Evolutionary conservation across 768 basidiomycete species (phyloP).

Genomic region (Rhodotorula paludigena): DNA sequence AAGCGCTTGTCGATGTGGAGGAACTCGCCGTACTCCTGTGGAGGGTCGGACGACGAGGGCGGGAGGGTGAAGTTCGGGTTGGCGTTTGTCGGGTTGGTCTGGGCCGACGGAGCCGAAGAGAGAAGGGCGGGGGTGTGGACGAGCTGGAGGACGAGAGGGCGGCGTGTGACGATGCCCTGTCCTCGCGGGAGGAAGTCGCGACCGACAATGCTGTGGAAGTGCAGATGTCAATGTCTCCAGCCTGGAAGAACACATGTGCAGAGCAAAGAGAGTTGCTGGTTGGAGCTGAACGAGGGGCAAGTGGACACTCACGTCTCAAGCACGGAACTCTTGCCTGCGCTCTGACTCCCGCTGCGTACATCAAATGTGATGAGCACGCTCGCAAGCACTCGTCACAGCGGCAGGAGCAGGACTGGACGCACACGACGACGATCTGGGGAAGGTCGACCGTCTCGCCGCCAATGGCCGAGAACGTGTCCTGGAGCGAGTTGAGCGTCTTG

Average conservation of each 20-base stretch:
- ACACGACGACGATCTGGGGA: slow-evolving; percentile 52
- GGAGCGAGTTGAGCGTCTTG: slow-evolving; percentile 1
- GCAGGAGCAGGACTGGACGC: neutral
- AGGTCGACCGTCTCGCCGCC: slow-evolving; percentile 50
- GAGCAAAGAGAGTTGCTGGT: neutral
- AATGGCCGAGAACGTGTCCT: slow-evolving; percentile 32
- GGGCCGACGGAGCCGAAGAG: slow-evolving; percentile 35
- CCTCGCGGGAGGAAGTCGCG: slow-evolving; percentile 54
- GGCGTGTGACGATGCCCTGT: slow-evolving; percentile 87
- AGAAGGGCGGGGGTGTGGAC: slow-evolving; percentile 76
- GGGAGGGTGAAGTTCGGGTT: slow-evolving; percentile 40
- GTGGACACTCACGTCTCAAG: slow-evolving; percentile 81
- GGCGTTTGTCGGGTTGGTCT: neutral
- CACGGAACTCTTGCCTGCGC: slow-evolving; percentile 39
- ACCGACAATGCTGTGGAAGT: slow-evolving; percentile 72
- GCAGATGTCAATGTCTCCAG: neutral
- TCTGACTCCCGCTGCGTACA: slow-evolving; percentile 35
- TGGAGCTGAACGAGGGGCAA: neutral
- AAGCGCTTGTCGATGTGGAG: slow-evolving; percentile 92
- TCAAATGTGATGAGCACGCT: too few species aligned
- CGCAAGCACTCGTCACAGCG: neutral
- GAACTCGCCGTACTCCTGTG: slow-evolving; percentile 92
- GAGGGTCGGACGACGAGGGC: neutral
- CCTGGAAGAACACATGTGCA: too few species aligned
- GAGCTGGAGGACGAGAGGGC: slow-evolving; percentile 91